Evolutionary conservation across 345 rosid genomes (phyloP), one percentile per base, ranked within the genome.

Genomic region (Kernera saxatilis): DNA sequence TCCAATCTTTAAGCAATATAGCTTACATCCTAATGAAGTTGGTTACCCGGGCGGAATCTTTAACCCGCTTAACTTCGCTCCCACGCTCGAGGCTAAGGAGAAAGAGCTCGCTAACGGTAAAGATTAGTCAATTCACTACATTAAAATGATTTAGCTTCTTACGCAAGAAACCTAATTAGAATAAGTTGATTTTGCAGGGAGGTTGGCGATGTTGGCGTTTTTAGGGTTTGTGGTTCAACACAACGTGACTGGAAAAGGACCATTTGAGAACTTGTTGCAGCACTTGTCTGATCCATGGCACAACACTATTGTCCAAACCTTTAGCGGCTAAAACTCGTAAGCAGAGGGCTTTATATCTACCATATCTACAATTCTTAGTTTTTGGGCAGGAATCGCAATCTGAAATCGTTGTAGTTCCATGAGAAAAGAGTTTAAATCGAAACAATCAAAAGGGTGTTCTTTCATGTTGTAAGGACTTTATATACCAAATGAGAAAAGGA

Each of bases 241-340:
- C 88, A 93, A 93, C 19, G 98, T 90, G 67, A 93, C 98, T 0
- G 96, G 97, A 2, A 82, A 86, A 68, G 98, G 98, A 13, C 98
- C 98, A 27, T 90, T 90, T 53, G 98, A 93, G 43, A 93, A 93
- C 82, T 85, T 93, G 36, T 54, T 84, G 93, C 93, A 87, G 84
- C 98, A 93, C 83, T 67, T 93, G 14, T 79, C 97, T 13, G 98
- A 93, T 79, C 98, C 98, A 73, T 93, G 93, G 96, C 98, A 93
- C 85, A 90, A 84, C 92, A 93, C 97, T 76, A 93, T 93, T 54
- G 69, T 93, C 75, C 92, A 90, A 69, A 93, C 90, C 29, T n/a
- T 93, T 39, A 56, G 74, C 39, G 37, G 21, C 36, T 8, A 52
- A 27, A 29, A 15, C 36, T 29, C 36, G 3, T 52, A 27, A n/a